These are phyloP conservation scores for Monoraphidium neglectum DNA, from an alignment of 139 green algal species.

Conservation along the genomic window DNA sequence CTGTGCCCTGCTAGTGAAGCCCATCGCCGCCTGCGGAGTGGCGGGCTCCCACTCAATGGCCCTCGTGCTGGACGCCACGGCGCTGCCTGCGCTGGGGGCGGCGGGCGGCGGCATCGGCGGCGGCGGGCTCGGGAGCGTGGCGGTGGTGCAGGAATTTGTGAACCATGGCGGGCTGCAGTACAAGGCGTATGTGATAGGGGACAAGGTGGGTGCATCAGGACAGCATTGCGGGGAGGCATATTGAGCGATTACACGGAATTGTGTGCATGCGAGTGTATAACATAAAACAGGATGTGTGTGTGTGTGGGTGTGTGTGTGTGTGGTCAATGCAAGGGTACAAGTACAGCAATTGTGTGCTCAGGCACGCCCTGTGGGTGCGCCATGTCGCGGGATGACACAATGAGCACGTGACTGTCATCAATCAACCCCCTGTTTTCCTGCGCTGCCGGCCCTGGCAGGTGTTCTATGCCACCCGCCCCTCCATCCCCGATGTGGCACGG, in stretches of 20 bases:
- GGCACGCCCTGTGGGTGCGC: too few relatives aligned
- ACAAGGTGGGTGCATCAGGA: slow-evolving; percentile 46
- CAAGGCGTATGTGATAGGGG: slow-evolving; percentile 80
- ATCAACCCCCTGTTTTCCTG: too few relatives aligned
- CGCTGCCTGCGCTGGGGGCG: slow-evolving; percentile 31
- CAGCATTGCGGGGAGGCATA: too few relatives aligned
- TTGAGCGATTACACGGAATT: too few relatives aligned
- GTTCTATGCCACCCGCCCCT: slow-evolving; percentile 47
- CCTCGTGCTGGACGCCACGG: slow-evolving; percentile 46
- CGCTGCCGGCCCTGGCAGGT: slow-evolving; percentile 35
- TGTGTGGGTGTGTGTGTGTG: too few relatives aligned
- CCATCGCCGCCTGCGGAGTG: slow-evolving; percentile 69
- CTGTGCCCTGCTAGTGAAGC: slow-evolving; percentile 73
- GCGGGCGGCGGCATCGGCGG: background rate
- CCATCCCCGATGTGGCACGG: slow-evolving; percentile 58
- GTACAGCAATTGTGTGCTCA: too few relatives aligned
- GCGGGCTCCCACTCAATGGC: slow-evolving; percentile 75
- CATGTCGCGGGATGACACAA: too few relatives aligned
- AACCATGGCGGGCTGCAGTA: slow-evolving; percentile 72
- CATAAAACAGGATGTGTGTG: too few relatives aligned
- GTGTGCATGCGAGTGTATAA: too few relatives aligned
- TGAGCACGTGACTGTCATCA: too few relatives aligned
- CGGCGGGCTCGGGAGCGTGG: background rate
- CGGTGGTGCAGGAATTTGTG: slow-evolving; percentile 80
- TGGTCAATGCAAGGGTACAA: too few relatives aligned